Evolutionary conservation across 352 stramenopile genomes (phyloP).

Genomic region (Pythium biforme): DNA sequence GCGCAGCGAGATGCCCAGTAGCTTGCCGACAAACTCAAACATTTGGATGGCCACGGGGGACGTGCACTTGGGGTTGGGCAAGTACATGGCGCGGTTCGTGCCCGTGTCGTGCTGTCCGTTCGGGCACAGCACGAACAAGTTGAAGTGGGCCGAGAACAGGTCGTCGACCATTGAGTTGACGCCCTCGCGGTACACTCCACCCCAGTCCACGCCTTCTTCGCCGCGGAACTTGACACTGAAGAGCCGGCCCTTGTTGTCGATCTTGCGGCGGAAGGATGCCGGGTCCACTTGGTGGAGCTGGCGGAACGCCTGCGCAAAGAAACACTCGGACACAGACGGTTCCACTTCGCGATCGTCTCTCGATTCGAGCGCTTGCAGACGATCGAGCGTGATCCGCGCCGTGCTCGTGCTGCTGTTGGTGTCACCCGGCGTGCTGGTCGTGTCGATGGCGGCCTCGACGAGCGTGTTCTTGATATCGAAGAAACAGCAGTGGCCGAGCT

Average conservation of each 20-base stretch:
- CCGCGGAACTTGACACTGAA: constrained; percentile 90
- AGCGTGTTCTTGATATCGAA: constrained; percentile 83
- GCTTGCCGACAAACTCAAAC: constrained; percentile 93
- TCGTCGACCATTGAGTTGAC: constrained; percentile 90
- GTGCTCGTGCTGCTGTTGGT: constrained; percentile 57
- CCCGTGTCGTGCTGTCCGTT: constrained; percentile 88
- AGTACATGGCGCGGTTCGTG: constrained; percentile 84
- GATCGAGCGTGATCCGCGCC: constrained; percentile 82
- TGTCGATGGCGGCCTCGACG: constrained; percentile 79
- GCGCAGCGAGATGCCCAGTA: constrained; percentile 93
- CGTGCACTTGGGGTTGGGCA: constrained; percentile 87
- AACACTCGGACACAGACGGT: constrained; percentile 88
- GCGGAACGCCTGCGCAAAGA: constrained; percentile 93
- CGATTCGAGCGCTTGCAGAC: constrained; percentile 84
- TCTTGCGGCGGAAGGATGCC: constrained; percentile 81
- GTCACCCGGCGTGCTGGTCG: constrained; percentile 59
- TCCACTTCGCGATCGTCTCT: constrained; percentile 84
- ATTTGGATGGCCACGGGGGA: constrained; percentile 89
- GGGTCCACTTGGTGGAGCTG: constrained; percentile 87
- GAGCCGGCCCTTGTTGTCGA: constrained; percentile 85
- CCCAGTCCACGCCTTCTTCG: constrained; percentile 89
- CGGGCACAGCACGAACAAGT: constrained; percentile 80
- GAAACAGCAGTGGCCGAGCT: constrained; percentile 84
- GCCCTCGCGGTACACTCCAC: constrained; percentile 86
- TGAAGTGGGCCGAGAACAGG: constrained; percentile 83